These are phyloP conservation scores for Curvularia lunata DNA, from an alignment of 2,329 filamentous ascomycete genomes.

Conservation along the genomic window DNA sequence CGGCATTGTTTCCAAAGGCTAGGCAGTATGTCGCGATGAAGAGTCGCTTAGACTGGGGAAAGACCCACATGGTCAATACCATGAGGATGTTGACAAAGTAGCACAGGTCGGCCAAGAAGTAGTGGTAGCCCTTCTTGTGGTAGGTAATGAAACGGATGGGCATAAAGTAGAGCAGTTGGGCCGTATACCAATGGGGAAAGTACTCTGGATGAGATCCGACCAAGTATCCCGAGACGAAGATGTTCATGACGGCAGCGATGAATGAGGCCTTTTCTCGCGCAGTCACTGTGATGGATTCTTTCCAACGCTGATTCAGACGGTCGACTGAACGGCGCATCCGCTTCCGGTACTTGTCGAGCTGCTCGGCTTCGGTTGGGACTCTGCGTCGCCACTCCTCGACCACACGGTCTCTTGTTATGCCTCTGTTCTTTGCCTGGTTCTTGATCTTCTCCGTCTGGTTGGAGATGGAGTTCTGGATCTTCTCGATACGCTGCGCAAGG, in stretches of 20 bases:
- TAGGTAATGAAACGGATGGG: constrained; percentile 93
- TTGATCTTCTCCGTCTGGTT: constrained; percentile 85
- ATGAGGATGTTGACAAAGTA: constrained; percentile 96
- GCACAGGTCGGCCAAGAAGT: constrained; percentile 95
- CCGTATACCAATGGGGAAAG: constrained; percentile 93
- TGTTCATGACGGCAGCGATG: constrained; percentile 94
- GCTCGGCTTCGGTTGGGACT: constrained; percentile 86
- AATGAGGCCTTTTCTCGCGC: constrained; percentile 93
- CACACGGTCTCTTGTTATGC: constrained; percentile 84
- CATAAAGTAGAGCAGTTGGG: constrained; percentile 92
- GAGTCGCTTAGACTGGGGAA: constrained; percentile 86
- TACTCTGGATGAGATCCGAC: constrained; percentile 84
- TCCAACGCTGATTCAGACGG: constrained; percentile 83
- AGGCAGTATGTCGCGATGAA: constrained; percentile 93
- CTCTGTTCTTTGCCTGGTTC: constrained; percentile 78
- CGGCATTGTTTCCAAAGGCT: constrained; percentile 93
- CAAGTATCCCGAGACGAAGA: constrained; percentile 94
- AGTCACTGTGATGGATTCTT: constrained; percentile 86
- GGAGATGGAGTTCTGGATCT: constrained; percentile 81
- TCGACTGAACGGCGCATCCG: constrained; percentile 91
- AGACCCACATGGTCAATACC: constrained; percentile 84
- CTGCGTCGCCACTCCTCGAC: constrained; percentile 91
- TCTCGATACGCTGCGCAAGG: constrained; percentile 87
- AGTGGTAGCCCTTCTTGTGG: constrained; percentile 82
- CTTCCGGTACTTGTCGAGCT: constrained; percentile 86